A percentile compares a stretch with the other conserved stretches of the same genome.
These are phyloP conservation scores for Amanita inopinata DNA, from an alignment of 768 basidiomycete genomes.

Conservation along the genomic window DNA sequence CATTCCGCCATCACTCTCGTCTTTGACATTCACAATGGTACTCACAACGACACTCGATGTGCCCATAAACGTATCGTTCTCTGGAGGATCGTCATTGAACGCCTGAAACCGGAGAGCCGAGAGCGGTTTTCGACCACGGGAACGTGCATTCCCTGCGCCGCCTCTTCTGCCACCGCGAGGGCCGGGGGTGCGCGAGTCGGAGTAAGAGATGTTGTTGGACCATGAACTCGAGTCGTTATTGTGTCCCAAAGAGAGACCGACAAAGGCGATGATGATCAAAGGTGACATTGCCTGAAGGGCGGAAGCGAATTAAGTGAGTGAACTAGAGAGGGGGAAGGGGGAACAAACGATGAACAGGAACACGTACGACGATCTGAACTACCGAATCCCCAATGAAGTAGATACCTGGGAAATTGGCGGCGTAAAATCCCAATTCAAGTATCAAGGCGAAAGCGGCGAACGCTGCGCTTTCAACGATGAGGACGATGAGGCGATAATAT, in stretches of 20 bases:
- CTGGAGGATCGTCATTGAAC: no score
- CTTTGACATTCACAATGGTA: no score
- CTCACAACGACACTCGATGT: no score
- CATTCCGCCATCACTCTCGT: no score
- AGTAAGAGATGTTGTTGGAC: not conserved
- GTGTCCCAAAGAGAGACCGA: no score
- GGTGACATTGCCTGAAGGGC: constrained; percentile 4
- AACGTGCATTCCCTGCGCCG: no score
- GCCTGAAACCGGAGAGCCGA: no score
- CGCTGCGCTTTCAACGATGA: constrained; percentile 21
- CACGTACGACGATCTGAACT: not conserved
- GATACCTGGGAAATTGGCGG: constrained; percentile 22
- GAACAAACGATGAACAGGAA: not conserved
- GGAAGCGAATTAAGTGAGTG: not conserved
- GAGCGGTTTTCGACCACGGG: no score
- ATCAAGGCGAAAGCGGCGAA: constrained; percentile 23
- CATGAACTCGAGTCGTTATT: no score
- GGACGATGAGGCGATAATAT: constrained; percentile 3
- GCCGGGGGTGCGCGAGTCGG: no score
- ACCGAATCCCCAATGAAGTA: constrained; percentile 30
- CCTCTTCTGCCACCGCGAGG: no score
- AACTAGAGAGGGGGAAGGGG: not conserved
- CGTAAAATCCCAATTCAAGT: constrained; percentile 25
- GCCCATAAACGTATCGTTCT: no score
- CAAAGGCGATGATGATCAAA: constrained; percentile 4